Percentiles rank a stretch among this genome's conserved stretches.
phyloP scores from a whole-genome alignment of 768 basidiomycete genomes.

The Mycena kentingensis region DNA sequence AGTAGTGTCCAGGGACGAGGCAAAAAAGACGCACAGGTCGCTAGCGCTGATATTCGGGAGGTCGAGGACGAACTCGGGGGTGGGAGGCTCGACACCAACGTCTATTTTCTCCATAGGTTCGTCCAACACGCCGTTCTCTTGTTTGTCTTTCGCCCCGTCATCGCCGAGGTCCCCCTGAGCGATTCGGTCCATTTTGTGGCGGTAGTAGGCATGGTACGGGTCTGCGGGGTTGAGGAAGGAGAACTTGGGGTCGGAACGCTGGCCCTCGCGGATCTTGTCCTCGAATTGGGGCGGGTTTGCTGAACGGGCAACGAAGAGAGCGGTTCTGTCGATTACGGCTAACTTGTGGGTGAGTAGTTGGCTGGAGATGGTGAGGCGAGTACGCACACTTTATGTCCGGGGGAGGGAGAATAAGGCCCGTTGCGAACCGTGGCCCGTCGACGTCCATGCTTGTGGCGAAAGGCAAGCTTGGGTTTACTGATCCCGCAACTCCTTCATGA shows the following conservation, averaged over 20 bases:
- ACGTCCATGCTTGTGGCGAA: conserved; percentile 1
- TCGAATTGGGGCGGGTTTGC: conserved; percentile 92
- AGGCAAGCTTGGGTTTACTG: conserved; percentile 5
- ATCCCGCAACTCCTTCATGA: conserved; percentile 42
- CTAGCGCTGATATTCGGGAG: conserved; percentile 85
- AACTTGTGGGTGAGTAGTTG: conserved; percentile 36
- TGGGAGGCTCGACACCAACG: conserved; percentile 73
- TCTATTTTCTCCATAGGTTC: conserved; percentile 54
- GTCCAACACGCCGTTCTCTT: conserved; percentile 32
- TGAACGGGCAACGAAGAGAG: conserved; percentile 88
- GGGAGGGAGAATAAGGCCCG: conserved; percentile 91
- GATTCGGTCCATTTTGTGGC: conserved; percentile 85
- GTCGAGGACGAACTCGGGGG: conserved; percentile 81
- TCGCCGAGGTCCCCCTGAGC: conserved; percentile 73
- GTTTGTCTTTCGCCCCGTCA: conserved; percentile 51
- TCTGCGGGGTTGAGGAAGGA: conserved; percentile 96
- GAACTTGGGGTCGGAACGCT: conserved; percentile 96
- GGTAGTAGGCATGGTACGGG: conserved; percentile 98
- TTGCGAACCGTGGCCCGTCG: conserved; percentile 57
- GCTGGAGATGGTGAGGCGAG: conserved; percentile 32
- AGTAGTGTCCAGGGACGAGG: neutral
- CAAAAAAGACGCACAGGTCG: conserved; percentile 73
- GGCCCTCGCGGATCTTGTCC: conserved; percentile 95
- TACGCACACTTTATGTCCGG: conserved; percentile 90
- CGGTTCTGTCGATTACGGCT: conserved; percentile 96